These are phyloP conservation scores for Aspergillus versicolor DNA, from an alignment of 2,329 filamentous ascomycete species.

Conservation along the genomic window DNA sequence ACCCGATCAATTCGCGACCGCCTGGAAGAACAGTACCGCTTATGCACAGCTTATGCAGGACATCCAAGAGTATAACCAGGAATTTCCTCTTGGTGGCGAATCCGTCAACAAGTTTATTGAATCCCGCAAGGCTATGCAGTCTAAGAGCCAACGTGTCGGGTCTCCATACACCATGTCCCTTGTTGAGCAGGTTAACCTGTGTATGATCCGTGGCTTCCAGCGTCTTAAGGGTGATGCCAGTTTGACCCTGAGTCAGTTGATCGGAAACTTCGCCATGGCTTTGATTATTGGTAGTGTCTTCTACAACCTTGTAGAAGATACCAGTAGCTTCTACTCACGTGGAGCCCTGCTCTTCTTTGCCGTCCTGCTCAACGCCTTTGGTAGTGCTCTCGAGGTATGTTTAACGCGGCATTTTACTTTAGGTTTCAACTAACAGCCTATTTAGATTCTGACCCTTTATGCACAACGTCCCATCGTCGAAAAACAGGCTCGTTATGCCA, in stretches of 20 bases:
- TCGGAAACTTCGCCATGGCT: constrained; percentile 71
- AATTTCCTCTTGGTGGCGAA: constrained; percentile 45
- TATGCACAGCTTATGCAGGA: constrained; percentile 42
- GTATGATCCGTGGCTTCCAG: constrained; percentile 76
- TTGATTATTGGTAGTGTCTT: constrained; percentile 80
- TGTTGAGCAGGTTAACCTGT: constrained; percentile 71
- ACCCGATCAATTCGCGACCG: constrained; percentile 64
- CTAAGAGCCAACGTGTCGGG: constrained; percentile 55
- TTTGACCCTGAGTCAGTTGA: constrained; percentile 64
- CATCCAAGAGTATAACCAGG: constrained; percentile 45
- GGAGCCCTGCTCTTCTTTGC: constrained; percentile 85
- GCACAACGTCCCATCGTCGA: constrained; percentile 89
- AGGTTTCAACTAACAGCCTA: constrained; percentile 15
- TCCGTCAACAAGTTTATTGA: constrained; percentile 41
- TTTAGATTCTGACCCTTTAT: constrained; percentile 77
- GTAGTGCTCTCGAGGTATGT: constrained; percentile 68
- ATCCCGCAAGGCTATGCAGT: constrained; percentile 45
- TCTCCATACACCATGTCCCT: constrained; percentile 85
- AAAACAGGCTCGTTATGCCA: constrained; percentile 80
- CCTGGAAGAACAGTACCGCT: constrained; percentile 56
- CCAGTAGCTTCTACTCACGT: constrained; percentile 73
- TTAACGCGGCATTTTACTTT: neutral
- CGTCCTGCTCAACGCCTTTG: constrained; percentile 81
- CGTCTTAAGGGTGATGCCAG: constrained; percentile 75
- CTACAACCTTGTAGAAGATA: constrained; percentile 67